Base-by-base conservation (phyloP, 2,329 filamentous ascomycete species). In the Phyllosticta citrichinensis region DNA sequence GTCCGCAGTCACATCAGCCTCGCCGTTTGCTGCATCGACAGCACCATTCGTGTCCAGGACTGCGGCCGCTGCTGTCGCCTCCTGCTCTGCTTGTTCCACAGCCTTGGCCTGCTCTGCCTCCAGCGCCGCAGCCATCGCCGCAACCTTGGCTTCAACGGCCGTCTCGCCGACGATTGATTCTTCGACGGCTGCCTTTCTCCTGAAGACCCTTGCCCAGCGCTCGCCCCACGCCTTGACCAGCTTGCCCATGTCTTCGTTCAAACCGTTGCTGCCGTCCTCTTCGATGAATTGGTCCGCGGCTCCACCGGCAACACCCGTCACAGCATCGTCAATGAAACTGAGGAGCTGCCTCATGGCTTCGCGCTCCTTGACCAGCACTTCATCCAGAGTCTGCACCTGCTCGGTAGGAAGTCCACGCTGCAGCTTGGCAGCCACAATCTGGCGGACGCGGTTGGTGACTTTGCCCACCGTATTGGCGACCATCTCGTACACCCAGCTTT, bases 391-490 rank as follows among this genome's bases (percentile, higher is more conserved):
- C 66, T 78, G 77, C 20, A 84, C 73, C 66, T 85, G 83, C 53
- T 86, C 81, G 9, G 79, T 77, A 1, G 76, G 73, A 3, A 86
- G 74, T 12, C 80, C 81, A 8, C 81, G 78, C 54, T 83, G 81
- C n/a, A 80, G 78, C 27, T 83, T 80, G 4, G 85, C 83, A 1
- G 79, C 77, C 10, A 90, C 83, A 24, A 97, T 86, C 75, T 96
- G 90, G 52, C 90, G 85, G 58, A 95, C 86, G 30, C 92, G 88
- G 64, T 86, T 87, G 1, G 91, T 92, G 56, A 97, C 93, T 76
- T 99, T 97, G 70, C 85, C 82, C 58, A 97, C 87, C 0, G 94
- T 97, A 66, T 88, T 88, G 64, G 87, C 86, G 17, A 97, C 86
- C 77, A 97, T 87, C 77, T 99, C 94, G 71, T 91, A 97, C 10